Conservation (phyloP, 805 yeast species). For the Helenozyma baotianmanensis region DNA sequence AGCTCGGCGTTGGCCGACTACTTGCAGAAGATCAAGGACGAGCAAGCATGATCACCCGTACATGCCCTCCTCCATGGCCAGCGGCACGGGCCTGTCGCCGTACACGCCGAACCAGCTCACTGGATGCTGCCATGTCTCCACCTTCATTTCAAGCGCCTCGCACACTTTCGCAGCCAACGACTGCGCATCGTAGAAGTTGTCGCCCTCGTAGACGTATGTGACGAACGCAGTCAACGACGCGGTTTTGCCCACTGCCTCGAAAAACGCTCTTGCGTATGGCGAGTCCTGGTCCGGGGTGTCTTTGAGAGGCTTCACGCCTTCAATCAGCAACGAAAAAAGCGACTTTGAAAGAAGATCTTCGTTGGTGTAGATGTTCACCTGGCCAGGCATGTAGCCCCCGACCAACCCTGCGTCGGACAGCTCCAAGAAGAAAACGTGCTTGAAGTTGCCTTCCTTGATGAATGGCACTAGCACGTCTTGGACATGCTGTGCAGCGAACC, state of each 20-base stretch:
- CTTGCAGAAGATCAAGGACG: background rate
- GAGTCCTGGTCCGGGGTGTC: conserved; percentile 9
- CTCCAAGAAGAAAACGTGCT: conserved; percentile 53
- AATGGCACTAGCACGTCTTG: conserved; percentile 48
- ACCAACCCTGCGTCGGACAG: conserved; percentile 65
- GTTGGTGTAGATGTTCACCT: conserved; percentile 22
- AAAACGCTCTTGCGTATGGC: conserved; percentile 11
- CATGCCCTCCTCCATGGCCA: conserved; percentile 72
- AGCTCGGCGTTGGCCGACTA: background rate
- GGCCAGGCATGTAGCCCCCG: conserved; percentile 19
- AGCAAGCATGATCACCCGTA: conserved; percentile 41
- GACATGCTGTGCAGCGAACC: conserved; percentile 48
- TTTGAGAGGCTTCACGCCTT: conserved; percentile 6
- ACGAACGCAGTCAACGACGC: conserved; percentile 39
- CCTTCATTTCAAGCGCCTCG: conserved; percentile 20
- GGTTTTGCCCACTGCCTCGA: conserved; percentile 5
- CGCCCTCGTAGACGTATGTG: conserved; percentile 82
- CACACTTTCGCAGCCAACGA: conserved; percentile 39
- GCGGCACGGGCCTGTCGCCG: conserved; percentile 65
- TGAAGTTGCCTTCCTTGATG: conserved; percentile 36
- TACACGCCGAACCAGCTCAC: conserved; percentile 82
- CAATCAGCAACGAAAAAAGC: conserved; percentile 24
- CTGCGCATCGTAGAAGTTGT: conserved; percentile 71
- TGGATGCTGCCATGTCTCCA: conserved; percentile 47
- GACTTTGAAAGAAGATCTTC: conserved; percentile 31